Evolutionary conservation across 179 eudicot species (phyloP).

Genomic region (Pouteria campechiana): DNA sequence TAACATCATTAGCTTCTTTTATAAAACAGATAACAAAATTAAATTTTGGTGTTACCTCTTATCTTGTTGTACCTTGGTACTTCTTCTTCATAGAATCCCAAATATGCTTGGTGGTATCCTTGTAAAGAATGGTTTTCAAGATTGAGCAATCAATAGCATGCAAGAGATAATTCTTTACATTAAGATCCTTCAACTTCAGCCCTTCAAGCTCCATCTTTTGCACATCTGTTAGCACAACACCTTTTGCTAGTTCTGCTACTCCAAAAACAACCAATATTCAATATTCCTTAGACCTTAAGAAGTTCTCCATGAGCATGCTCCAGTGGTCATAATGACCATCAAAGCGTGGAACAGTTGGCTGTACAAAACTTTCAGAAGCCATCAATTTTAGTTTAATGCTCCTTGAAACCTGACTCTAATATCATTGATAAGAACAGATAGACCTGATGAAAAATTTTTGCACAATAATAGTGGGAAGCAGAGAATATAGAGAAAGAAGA

Average conservation of each 20-base stretch:
- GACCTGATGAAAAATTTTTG: no score
- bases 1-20: background rate
- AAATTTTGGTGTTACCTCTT: background rate
- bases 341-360: no score
- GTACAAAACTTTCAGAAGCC: no score
- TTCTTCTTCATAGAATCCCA: constrained; percentile 5
- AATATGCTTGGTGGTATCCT: background rate
- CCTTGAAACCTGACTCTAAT: no score
- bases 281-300: no score
- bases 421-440: no score
- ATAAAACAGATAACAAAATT: background rate
- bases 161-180: constrained; percentile 7
- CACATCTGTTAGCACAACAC: background rate
- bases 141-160: constrained; percentile 1
- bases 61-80: background rate
- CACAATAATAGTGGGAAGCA: no score
- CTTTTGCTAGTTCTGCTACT: background rate
- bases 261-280: background rate
- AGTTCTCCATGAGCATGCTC: no score
- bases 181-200: background rate
- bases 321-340: no score
- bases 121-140: constrained; percentile 3
- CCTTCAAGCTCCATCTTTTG: background rate
- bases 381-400: no score
- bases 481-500: constrained; percentile 4